A percentile compares a stretch with the other conserved stretches of the same genome.
Evolutionary conservation across 139 green algal species (phyloP).

Genomic region (Ettlia oleoabundans): DNA sequence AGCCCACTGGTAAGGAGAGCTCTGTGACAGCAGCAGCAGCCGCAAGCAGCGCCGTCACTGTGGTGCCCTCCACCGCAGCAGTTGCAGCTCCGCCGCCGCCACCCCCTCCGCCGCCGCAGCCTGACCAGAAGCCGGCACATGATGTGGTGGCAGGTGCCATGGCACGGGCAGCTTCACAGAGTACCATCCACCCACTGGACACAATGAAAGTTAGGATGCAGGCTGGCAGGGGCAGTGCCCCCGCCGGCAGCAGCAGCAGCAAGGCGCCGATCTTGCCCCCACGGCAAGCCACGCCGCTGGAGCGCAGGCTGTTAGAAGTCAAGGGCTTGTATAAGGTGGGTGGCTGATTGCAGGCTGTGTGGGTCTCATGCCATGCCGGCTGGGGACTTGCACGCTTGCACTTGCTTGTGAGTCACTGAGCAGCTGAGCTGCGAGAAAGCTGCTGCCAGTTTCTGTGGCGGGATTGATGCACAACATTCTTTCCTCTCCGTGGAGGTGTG

Average conservation of each 20-base stretch:
- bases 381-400: too few relatives aligned
- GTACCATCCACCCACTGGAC: constrained; percentile 93
- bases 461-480: too few relatives aligned
- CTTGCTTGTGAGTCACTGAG: too few relatives aligned
- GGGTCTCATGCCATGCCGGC: too few relatives aligned
- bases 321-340: constrained; percentile 50
- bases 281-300: not conserved
- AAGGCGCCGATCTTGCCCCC: not conserved
- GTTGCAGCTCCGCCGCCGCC: not conserved
- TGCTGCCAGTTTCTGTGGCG: too few relatives aligned
- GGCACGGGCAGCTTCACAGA: constrained; percentile 83
- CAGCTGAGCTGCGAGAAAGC: too few relatives aligned
- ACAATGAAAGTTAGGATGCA: constrained; percentile 87
- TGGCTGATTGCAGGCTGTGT: not conserved
- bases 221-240: constrained; percentile 1
- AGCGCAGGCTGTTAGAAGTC: constrained; percentile 33
- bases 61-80: not conserved
- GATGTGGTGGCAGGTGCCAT: constrained; percentile 89
- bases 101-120: constrained; percentile 17
- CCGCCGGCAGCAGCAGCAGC: not conserved
- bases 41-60: not conserved
- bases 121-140: constrained; percentile 38
- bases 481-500: too few relatives aligned
- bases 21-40: constrained; percentile 15
- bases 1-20: not conserved